Evolutionary conservation across 305 asterid species (phyloP), one percentile per base, ranked within the genome.

Genomic region (Ajuga reptans): DNA sequence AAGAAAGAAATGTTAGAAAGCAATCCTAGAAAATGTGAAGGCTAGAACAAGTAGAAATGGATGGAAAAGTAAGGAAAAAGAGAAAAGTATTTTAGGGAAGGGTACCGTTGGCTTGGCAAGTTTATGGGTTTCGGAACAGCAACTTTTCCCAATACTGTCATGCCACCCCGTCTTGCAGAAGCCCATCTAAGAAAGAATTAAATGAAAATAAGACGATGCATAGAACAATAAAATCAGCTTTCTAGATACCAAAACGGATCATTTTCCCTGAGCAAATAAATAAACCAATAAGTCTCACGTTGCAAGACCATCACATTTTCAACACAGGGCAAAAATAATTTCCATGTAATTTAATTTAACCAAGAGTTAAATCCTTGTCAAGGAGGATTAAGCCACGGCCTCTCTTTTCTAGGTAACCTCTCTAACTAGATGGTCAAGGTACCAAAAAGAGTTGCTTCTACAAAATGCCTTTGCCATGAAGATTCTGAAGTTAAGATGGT

Each of bases 111-210:
- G 78, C 99, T 94, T 43, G 99, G 99, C 77, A 94, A 83, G 82
- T 94, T 94, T 77, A 94, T 76, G 69, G 99, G 99, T 77, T 94
- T 94, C 21, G 99, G 99, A 75, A 83, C 99, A 81, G 96, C 79
- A 77, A 94, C 98, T 84, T 91, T 94, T 42, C 99, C 98, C 67
- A 89, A 78, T 47, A 88, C 96, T 62, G 91, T 88, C 98, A 89
- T 89, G 69, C 96, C 96, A 65, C 95, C 87, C 87, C 94, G 85
- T 83, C 96, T 91, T 70, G 90, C 89, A 83, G 91, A 77, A 62
- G 86, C 86, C 95, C 90, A 80, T 82, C 99, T 94, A 72, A 43
- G 72, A 79, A 54, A 47, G 51, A 66, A 42, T 21, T 21, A 69
- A 50, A 58, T 37, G 59, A 49, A 47, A 63, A 72, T 17, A 59